Base-by-base conservation (phyloP, 2,329 filamentous ascomycete genomes). In the Aurifilum marmelostoma region DNA sequence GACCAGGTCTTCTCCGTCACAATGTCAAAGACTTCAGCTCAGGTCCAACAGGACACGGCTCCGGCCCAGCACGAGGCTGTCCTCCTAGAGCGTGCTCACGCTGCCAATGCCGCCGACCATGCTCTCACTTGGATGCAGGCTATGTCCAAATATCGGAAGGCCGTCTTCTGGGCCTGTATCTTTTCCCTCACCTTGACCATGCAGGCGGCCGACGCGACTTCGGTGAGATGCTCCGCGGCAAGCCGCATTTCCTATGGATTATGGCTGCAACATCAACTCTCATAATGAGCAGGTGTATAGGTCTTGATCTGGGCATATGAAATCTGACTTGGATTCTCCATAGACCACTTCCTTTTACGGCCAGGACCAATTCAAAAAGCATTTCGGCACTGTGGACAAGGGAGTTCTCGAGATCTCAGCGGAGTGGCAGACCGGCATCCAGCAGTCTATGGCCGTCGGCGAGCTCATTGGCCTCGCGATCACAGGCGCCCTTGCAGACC, bases 341-440 rank as follows among this genome's bases (percentile, higher is more conserved):
- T 43, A 64, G 62, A 64, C 41, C 8, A 64, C 62, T n/a, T 41
- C 62, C 24, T 64, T 64, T 32, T 64, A 64, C 41, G 62, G 62
- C n/a, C 62, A 64, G n/a, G 34, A 43, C 39, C 62, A 64, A 37
- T 64, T 64, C 43, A 64, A 43, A 14, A n/a, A 47, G 41, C 62
- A 52, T 24, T 64, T 64, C 27, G 62, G 62, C 7, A 62, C 59
- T 11, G 37, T 62, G 12, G 59, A 62, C 24, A 12, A 62, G 8
- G 59, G 59, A 21, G 59, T 62, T n/a, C 59, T 62, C 37, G 62
- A 64, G 27, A 64, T 64, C 16, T 43, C 62, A 14, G 62, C 62
- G 8, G 39, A 34, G 41, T 64, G 62, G 62, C 62, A 64, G 39
- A 43, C 62, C 11, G 62, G 62, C 18, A 43, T 64, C 4, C 41